Evolutionary conservation across 2,329 filamentous ascomycete species (phyloP).

Genomic region (Cadophora sp.): DNA sequence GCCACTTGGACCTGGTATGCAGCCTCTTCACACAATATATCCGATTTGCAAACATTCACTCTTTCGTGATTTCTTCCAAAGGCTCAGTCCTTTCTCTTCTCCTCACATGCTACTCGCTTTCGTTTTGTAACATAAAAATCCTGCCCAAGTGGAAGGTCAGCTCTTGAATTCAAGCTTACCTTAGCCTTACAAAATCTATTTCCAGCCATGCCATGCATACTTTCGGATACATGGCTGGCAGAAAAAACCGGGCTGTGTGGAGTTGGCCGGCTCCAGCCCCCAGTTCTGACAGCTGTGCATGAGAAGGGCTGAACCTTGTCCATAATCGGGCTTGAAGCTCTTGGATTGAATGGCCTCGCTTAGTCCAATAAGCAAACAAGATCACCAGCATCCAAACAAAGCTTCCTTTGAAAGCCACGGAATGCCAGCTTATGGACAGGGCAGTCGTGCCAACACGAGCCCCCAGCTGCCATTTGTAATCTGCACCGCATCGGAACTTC

Average conservation of each 20-base stretch:
- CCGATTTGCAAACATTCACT: neutral
- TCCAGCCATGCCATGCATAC: constrained; percentile 7
- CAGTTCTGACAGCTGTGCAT: neutral
- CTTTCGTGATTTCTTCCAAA: neutral
- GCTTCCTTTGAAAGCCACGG: constrained; percentile 20
- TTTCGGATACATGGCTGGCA: neutral
- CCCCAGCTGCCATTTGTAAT: neutral
- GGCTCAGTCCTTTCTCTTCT: neutral
- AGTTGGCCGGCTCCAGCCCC: neutral
- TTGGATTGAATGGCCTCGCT: constrained; percentile 13
- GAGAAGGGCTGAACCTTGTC: constrained; percentile 2
- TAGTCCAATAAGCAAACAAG: constrained; percentile 19
- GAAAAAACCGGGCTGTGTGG: constrained; percentile 8
- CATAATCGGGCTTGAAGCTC: constrained; percentile 9
- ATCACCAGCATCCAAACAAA: constrained; percentile 15
- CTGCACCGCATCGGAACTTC: constrained; percentile 3
- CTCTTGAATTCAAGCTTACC: neutral
- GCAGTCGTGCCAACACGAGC: neutral
- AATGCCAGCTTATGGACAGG: constrained; percentile 1
- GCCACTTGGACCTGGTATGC: neutral
- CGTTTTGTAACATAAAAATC: neutral
- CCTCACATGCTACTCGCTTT: neutral
- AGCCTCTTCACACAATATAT: neutral
- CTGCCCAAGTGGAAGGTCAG: neutral
- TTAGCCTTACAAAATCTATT: constrained; percentile 1